Percentiles rank a stretch among this genome's conserved stretches.
Conservation (phyloP, 2,329 filamentous ascomycete genomes). For the Phialemoniopsis sp. region DNA sequence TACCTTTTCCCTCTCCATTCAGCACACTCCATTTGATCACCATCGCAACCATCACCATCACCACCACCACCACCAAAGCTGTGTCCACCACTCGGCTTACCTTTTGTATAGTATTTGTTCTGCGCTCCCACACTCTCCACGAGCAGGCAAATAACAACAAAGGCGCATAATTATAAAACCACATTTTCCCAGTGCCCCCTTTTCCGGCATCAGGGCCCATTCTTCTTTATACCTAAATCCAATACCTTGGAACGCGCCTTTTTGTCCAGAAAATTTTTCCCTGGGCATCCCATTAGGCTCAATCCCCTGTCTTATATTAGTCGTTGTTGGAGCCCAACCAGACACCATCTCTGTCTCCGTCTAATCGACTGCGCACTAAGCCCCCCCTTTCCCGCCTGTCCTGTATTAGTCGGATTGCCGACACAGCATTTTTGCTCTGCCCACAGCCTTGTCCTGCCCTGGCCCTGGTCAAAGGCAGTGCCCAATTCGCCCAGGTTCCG, state of each 20-base stretch:
- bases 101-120: too few relatives aligned
- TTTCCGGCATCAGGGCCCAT: constrained; percentile 4
- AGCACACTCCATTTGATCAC: too few relatives aligned
- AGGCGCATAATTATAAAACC: too few relatives aligned
- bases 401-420: constrained; percentile 11
- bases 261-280: constrained; percentile 4
- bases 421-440: constrained; percentile 11
- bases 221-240: constrained; percentile 1
- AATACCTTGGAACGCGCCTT: background rate
- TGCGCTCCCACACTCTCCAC: too few relatives aligned
- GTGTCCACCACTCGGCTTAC: too few relatives aligned
- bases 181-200: background rate
- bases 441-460: constrained; percentile 15
- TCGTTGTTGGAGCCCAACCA: constrained; percentile 6
- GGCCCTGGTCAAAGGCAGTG: constrained; percentile 2
- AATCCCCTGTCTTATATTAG: constrained; percentile 4
- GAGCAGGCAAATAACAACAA: too few relatives aligned
- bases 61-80: too few relatives aligned
- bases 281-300: constrained; percentile 1
- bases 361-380: background rate
- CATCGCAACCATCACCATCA: too few relatives aligned
- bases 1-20: too few relatives aligned
- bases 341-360: too few relatives aligned
- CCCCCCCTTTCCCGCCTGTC: constrained; percentile 5
- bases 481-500: constrained; percentile 16